phyloP scores from a whole-genome alignment of 345 rosid species.

The Gossypium rotundifolium region DNA sequence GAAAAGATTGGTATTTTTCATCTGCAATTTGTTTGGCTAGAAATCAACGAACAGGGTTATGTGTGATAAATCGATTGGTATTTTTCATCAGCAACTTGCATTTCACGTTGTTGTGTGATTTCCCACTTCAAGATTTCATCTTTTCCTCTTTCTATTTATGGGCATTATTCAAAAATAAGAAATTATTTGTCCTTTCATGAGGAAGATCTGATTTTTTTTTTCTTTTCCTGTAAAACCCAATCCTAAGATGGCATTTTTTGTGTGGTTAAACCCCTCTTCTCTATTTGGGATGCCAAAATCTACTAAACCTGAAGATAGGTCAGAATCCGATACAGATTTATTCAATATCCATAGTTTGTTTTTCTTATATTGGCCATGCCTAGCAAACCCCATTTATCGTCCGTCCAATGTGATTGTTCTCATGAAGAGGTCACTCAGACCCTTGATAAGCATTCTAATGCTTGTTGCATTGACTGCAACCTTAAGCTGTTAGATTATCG shows the following conservation, averaged over 20 bases:
- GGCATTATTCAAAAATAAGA: background rate
- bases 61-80: no score
- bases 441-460: slow-evolving; percentile 48
- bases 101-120: background rate
- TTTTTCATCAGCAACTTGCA: background rate
- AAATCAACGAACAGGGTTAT: no score
- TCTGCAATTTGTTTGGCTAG: no score
- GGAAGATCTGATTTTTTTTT: background rate
- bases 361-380: background rate
- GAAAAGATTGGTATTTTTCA: no score
- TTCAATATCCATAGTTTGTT: slow-evolving; percentile 16
- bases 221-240: background rate
- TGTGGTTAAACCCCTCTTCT: background rate
- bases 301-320: slow-evolving; percentile 24
- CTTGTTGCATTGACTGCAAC: slow-evolving; percentile 47
- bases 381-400: background rate
- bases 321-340: slow-evolving; percentile 12
- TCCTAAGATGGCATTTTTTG: background rate
- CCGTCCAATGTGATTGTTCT: slow-evolving; percentile 5
- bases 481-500: slow-evolving; percentile 42
- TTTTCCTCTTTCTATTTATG: background rate
- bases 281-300: slow-evolving; percentile 9
- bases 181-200: background rate
- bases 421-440: slow-evolving; percentile 75
- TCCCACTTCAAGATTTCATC: background rate